Evolutionary conservation across 1,284 basidiomycete genomes (phyloP).

Genomic region (Pseudozyma pruni): DNA sequence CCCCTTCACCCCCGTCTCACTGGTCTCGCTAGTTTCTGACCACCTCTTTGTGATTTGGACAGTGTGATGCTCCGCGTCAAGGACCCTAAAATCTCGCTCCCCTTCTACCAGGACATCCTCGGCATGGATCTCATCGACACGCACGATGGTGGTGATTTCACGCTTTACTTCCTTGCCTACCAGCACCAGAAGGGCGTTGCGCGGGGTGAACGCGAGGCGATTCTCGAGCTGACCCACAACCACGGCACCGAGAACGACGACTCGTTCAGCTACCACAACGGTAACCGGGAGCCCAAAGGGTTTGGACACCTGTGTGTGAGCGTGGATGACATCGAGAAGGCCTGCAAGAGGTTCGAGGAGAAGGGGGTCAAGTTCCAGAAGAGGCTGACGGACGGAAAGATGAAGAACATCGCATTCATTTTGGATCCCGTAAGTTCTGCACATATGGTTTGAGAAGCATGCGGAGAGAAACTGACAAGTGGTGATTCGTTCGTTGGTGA

Average conservation of each 20-base stretch:
- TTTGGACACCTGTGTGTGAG: conserved; percentile 77
- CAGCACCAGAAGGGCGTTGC: conserved; percentile 73
- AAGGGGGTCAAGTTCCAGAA: conserved; percentile 90
- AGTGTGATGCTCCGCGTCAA: conserved; percentile 89
- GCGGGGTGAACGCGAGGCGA: conserved; percentile 74
- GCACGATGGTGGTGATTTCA: conserved; percentile 71
- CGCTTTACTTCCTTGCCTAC: conserved; percentile 80
- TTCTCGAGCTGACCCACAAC: conserved; percentile 57
- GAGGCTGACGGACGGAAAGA: conserved; percentile 82
- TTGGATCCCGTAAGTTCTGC: conserved; percentile 75
- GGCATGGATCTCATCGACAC: conserved; percentile 84
- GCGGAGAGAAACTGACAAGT: conserved; percentile 10
- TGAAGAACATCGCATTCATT: conserved; percentile 86
- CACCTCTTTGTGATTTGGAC: neutral
- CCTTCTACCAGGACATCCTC: conserved; percentile 71
- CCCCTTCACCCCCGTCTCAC: neutral
- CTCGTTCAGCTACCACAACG: conserved; percentile 62
- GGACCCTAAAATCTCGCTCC: conserved; percentile 75
- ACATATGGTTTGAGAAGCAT: neutral
- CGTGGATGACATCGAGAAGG: conserved; percentile 83
- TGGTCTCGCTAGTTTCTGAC: neutral
- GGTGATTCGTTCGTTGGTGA: neutral
- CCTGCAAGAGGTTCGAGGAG: conserved; percentile 84
- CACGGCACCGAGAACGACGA: conserved; percentile 66
- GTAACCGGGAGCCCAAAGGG: conserved; percentile 62